Percentiles rank a stretch among this genome's conserved stretches.
These are phyloP conservation scores for Leishmania tarentolae DNA, from an alignment of 208 protist genomes.

Conservation along the genomic window DNA sequence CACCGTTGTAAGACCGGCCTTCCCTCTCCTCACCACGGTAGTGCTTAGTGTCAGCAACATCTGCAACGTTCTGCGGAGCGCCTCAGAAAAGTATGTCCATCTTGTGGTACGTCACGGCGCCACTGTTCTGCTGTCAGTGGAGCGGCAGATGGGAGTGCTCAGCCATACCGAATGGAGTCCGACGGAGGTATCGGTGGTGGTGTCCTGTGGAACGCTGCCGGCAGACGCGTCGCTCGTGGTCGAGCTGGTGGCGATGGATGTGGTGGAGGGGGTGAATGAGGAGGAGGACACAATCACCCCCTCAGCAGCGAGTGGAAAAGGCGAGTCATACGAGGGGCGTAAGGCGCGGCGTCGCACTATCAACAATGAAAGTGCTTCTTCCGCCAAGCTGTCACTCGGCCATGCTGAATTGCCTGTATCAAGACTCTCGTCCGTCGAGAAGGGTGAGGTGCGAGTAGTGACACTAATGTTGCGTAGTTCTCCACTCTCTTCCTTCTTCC, in stretches of 20 bases:
- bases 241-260: conserved; percentile 30
- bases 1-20: neutral
- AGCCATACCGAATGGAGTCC: conserved; percentile 51
- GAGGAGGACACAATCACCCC: neutral
- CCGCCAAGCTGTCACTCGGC: conserved; percentile 3
- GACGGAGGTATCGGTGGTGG: conserved; percentile 41
- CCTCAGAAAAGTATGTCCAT: conserved; percentile 42
- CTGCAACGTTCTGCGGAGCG: conserved; percentile 43
- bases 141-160: conserved; percentile 31
- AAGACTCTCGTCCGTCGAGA: neutral
- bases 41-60: conserved; percentile 64
- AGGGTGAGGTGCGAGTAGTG: conserved; percentile 26
- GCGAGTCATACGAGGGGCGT: neutral
- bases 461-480: conserved; percentile 6
- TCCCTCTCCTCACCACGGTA: conserved; percentile 23
- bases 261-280: conserved; percentile 16
- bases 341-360: neutral
- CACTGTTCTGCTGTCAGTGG: conserved; percentile 44
- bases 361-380: neutral
- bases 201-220: conserved; percentile 18
- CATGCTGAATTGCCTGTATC: conserved; percentile 19
- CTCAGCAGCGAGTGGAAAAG: neutral
- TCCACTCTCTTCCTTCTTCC: neutral
- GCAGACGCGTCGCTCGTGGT: conserved; percentile 12
- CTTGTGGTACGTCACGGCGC: conserved; percentile 44